Evolutionary conservation across 2,329 filamentous ascomycete species (phyloP).

Genomic region (Cladosporium sp.): DNA sequence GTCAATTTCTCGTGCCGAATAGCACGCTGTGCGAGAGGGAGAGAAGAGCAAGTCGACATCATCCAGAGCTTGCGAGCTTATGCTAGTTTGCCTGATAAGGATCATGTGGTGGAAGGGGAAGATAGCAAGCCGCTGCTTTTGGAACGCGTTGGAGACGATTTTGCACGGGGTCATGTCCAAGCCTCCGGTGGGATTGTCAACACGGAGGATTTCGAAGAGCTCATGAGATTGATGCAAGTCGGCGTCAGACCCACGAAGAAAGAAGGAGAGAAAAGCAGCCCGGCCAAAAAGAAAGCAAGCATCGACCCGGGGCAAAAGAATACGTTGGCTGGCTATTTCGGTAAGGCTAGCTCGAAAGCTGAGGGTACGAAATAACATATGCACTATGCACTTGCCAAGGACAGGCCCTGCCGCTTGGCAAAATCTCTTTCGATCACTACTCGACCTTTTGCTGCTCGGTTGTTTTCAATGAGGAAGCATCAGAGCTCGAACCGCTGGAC

Average conservation of each 20-base stretch:
- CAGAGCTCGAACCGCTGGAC: slow-evolving; percentile 4
- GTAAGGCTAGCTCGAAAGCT: slow-evolving; percentile 33
- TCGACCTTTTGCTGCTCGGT: not conserved
- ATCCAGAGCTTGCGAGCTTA: slow-evolving; percentile 58
- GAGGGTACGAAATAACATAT: not conserved
- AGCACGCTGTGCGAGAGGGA: slow-evolving; percentile 55
- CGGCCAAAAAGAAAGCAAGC: slow-evolving; percentile 34
- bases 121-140: slow-evolving; percentile 36
- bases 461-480: slow-evolving; percentile 5
- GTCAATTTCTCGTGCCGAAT: slow-evolving; percentile 69
- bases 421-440: not conserved
- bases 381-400: not conserved
- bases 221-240: slow-evolving; percentile 60
- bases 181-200: slow-evolving; percentile 66
- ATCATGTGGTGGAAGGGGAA: slow-evolving; percentile 39
- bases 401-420: not conserved
- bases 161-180: slow-evolving; percentile 67
- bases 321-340: slow-evolving; percentile 58
- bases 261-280: slow-evolving; percentile 32
- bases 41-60: slow-evolving; percentile 61
- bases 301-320: slow-evolving; percentile 50
- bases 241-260: slow-evolving; percentile 54
- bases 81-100: slow-evolving; percentile 43
- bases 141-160: slow-evolving; percentile 60
- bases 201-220: slow-evolving; percentile 62